Percentiles rank a stretch among this genome's conserved stretches.
These are phyloP conservation scores for Kazachstania psychrophila DNA, from an alignment of 805 yeast genomes.

Conservation along the genomic window DNA sequence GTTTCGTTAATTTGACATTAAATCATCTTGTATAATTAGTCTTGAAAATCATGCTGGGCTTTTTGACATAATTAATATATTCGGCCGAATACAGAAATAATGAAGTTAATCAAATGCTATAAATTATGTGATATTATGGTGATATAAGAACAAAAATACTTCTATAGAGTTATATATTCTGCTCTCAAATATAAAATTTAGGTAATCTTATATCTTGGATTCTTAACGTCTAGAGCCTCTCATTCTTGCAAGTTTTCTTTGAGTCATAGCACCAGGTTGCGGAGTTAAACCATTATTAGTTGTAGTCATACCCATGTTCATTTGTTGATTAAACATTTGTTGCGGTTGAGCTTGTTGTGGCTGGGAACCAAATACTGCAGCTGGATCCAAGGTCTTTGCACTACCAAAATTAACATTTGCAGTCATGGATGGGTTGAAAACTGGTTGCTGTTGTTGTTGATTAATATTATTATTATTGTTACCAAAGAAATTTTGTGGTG, in stretches of 20 bases:
- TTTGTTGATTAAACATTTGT: conserved; percentile 4
- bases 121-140: too few relatives aligned
- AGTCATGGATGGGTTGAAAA: conserved; percentile 18
- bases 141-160: too few relatives aligned
- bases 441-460: conserved; percentile 3
- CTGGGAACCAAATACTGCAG: conserved; percentile 16
- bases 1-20: too few relatives aligned
- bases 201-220: too few relatives aligned
- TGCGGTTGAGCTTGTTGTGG: conserved; percentile 4
- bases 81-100: too few relatives aligned
- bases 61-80: too few relatives aligned
- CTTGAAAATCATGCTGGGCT: too few relatives aligned
- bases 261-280: conserved; percentile 4
- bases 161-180: too few relatives aligned
- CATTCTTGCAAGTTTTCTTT: conserved; percentile 26
- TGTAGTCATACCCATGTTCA: conserved; percentile 1
- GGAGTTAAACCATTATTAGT: neutral
- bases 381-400: conserved; percentile 13
- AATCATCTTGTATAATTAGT: too few relatives aligned
- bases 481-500: neutral
- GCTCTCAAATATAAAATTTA: too few relatives aligned
- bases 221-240: conserved; percentile 23
- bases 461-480: neutral
- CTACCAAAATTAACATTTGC: conserved; percentile 23
- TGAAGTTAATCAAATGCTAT: too few relatives aligned